Percentiles rank a stretch among this genome's conserved stretches.
Evolutionary conservation across 2,329 filamentous ascomycete genomes (phyloP).

Genomic region (Chrysoporthe puriensis): DNA sequence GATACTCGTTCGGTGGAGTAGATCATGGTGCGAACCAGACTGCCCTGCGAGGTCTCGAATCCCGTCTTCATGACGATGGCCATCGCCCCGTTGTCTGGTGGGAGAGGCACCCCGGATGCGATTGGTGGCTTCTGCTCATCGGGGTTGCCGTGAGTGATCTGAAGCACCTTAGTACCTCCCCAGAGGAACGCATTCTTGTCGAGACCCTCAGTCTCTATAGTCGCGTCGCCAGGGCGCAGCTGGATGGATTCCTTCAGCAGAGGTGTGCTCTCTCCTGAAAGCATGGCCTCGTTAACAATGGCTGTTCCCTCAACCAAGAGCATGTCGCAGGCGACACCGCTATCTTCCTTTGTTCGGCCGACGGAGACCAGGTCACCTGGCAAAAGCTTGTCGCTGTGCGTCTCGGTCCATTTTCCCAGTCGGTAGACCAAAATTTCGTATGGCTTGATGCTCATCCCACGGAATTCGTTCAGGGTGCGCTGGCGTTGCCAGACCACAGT

Average conservation of each 20-base stretch:
- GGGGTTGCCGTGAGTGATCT: conserved; percentile 84
- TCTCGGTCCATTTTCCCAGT: conserved; percentile 83
- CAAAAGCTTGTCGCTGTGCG: conserved; percentile 87
- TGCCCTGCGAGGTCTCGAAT: conserved; percentile 98
- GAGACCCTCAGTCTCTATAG: conserved; percentile 83
- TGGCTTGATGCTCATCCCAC: conserved; percentile 99
- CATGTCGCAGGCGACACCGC: conserved; percentile 97
- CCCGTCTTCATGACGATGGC: conserved; percentile 96
- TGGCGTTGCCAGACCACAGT: conserved; percentile 99
- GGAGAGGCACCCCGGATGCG: conserved; percentile 75
- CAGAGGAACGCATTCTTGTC: conserved; percentile 98
- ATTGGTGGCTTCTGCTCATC: conserved; percentile 74
- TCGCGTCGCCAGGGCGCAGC: conserved; percentile 79
- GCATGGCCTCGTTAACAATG: conserved; percentile 99
- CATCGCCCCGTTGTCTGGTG: conserved; percentile 92
- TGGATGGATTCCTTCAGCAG: conserved; percentile 95
- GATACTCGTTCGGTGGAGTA: conserved; percentile 98
- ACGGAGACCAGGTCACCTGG: conserved; percentile 94
- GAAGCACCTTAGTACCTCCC: conserved; percentile 95
- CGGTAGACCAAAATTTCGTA: conserved; percentile 94
- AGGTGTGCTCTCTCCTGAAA: conserved; percentile 96
- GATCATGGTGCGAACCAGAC: conserved; percentile 98
- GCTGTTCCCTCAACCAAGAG: conserved; percentile 90
- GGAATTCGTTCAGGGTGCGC: conserved; percentile 92
- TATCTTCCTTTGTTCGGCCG: conserved; percentile 92